These are phyloP conservation scores for Amylostereum areolatum DNA, from an alignment of 1,284 basidiomycete species.

Conservation along the genomic window DNA sequence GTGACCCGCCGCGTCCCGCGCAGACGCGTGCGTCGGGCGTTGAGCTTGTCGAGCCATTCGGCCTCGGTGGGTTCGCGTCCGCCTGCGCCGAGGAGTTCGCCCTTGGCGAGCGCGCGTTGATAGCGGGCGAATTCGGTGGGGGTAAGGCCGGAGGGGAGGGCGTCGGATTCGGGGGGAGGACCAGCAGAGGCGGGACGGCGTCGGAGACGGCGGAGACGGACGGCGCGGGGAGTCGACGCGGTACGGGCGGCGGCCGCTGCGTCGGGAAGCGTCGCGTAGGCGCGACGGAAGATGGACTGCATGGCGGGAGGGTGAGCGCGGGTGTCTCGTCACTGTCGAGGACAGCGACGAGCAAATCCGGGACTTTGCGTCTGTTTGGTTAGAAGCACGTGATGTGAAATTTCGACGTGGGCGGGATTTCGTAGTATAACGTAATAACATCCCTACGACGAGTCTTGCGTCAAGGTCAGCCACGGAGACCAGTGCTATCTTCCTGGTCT, in stretches of 20 bases:
- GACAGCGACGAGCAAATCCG: too few relatives aligned
- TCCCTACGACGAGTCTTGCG: too few relatives aligned
- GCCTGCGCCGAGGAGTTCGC: too few relatives aligned
- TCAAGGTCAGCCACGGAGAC: too few relatives aligned
- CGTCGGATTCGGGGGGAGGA: constrained; percentile 40
- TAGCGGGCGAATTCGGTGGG: constrained; percentile 58
- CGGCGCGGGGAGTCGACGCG: constrained; percentile 63
- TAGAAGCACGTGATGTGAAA: too few relatives aligned
- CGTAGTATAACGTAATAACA: too few relatives aligned
- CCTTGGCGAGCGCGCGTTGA: constrained; percentile 47
- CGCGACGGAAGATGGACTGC: constrained; percentile 32
- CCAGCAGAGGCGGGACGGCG: constrained; percentile 33
- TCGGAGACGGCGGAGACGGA: constrained; percentile 60
- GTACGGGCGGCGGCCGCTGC: constrained; percentile 53
- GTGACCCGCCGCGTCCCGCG: constrained; percentile 49
- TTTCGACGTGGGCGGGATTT: too few relatives aligned
- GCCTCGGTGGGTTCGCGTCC: constrained; percentile 42
- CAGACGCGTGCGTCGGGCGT: constrained; percentile 52
- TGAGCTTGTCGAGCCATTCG: constrained; percentile 53
- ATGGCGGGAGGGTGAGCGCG: too few relatives aligned
- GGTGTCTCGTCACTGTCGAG: too few relatives aligned
- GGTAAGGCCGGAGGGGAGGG: constrained; percentile 46
- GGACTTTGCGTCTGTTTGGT: too few relatives aligned
- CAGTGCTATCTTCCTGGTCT: too few relatives aligned
- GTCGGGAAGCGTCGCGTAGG: constrained; percentile 44